Evolutionary conservation across 2,329 filamentous ascomycete species (phyloP), one percentile per base, ranked within the genome.

Genomic region (Fusarium sp.): DNA sequence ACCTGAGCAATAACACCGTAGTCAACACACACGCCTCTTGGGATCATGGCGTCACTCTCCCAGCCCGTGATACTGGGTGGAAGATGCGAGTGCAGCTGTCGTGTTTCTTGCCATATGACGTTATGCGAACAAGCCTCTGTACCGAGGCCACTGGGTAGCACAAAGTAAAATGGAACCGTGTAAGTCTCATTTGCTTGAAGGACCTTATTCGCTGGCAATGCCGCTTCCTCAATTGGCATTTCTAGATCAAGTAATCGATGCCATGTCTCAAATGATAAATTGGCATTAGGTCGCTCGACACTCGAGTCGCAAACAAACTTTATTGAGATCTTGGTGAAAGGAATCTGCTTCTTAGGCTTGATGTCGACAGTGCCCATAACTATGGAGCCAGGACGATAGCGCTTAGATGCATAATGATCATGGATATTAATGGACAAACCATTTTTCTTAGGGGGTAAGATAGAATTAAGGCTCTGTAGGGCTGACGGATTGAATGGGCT

Each of bases 341-440:
- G 28, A 22, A 22, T 45, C 11, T 36, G 44, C 44, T 67, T 67
- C 44, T 67, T 67, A 5, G 64, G 64, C 33, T 67, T 67, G 61
- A 67, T 60, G 18, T 59, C 30, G 28, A 59, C 61, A 13, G 51
- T 66, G 35, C 64, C 64, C 28, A 39, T 59, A 3, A 67, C 64
- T 35, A 53, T 30, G 8, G 61, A 67, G 14, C 61, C 44, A 7
- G 64, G 64, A 2, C 64, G 51, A 24, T 67, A 67, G 7, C 64
- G 64, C n/a, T 67, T 67, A 22, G 64, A 66, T 33, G 64, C 64
- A 59, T 59, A 67, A 31, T 67, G 64, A 26, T 67, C 51, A n/a
- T 66, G 44, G 6, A 67, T 51, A 26, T 39, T 24, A 45, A 67
- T 53, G 18, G 15, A 22, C n/a, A 67, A 11, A 20, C 44, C 18